Conservation (phyloP, 2,329 filamentous ascomycete species). For the Alternaria sp. region DNA sequence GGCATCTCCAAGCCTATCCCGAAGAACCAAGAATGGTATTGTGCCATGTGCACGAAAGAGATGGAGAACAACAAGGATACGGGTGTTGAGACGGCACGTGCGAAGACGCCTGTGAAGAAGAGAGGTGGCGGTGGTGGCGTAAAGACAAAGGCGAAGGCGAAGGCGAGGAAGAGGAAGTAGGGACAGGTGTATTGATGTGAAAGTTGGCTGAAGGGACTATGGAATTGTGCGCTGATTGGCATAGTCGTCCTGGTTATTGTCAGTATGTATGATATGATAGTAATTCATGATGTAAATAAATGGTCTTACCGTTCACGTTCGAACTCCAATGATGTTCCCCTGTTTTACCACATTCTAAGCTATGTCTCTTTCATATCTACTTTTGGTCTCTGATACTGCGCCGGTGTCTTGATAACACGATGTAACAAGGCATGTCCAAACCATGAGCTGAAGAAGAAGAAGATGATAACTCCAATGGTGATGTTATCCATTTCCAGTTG, state of each 20-base stretch:
- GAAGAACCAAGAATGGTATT: conserved; percentile 2
- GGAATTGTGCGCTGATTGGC: neutral
- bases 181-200: neutral
- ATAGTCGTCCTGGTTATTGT: neutral
- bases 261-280: neutral
- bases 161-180: neutral
- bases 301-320: neutral
- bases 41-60: neutral
- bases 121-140: neutral
- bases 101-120: neutral
- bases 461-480: conserved; percentile 13
- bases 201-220: neutral
- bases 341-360: neutral
- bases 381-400: conserved; percentile 13
- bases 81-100: neutral
- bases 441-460: conserved; percentile 15
- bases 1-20: neutral
- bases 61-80: neutral
- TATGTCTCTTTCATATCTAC: too few species aligned
- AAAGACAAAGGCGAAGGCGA: neutral
- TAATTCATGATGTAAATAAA: neutral
- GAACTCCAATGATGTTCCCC: neutral
- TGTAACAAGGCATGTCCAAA: conserved; percentile 18
- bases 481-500: conserved; percentile 4
- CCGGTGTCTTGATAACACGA: conserved; percentile 18